Percentiles rank a stretch among this genome's conserved stretches.
These are phyloP conservation scores for Withania somnifera DNA, from an alignment of 305 asterid genomes.

Conservation along the genomic window DNA sequence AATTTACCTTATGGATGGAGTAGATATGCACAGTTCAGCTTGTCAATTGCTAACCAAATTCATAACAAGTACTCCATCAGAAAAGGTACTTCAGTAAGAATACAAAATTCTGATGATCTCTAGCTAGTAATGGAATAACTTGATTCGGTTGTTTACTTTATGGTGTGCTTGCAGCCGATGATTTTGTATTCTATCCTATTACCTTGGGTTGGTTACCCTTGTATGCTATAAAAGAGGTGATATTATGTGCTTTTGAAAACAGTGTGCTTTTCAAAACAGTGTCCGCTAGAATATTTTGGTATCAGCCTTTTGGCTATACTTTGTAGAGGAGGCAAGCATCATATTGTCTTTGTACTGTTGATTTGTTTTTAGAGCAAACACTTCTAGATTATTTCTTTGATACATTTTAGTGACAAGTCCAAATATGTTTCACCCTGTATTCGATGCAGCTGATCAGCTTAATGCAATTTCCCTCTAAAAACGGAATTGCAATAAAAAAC, in stretches of 20 bases:
- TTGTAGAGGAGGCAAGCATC: background rate
- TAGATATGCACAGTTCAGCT: slow-evolving; percentile 45
- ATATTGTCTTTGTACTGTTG: background rate
- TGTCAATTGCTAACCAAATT: slow-evolving; percentile 40
- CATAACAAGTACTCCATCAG: slow-evolving; percentile 36
- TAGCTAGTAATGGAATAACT: background rate
- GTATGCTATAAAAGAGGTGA: background rate
- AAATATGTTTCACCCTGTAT: background rate
- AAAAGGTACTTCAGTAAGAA: slow-evolving; percentile 27
- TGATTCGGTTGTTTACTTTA: background rate
- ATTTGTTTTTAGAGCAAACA: background rate
- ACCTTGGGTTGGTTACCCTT: background rate
- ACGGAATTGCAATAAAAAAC: background rate
- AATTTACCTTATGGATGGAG: slow-evolving; percentile 43
- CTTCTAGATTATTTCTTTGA: background rate
- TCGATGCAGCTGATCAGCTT: background rate
- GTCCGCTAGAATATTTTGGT: background rate
- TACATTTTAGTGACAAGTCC: background rate
- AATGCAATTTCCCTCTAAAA: background rate
- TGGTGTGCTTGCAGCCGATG: background rate
- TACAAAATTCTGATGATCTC: background rate
- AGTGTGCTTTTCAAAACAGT: background rate
- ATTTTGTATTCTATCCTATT: background rate
- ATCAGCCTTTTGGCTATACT: background rate
- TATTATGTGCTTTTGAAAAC: background rate